Evolutionary conservation across 805 yeast species (phyloP).

Genomic region (Cyberlindnera petersonii): DNA sequence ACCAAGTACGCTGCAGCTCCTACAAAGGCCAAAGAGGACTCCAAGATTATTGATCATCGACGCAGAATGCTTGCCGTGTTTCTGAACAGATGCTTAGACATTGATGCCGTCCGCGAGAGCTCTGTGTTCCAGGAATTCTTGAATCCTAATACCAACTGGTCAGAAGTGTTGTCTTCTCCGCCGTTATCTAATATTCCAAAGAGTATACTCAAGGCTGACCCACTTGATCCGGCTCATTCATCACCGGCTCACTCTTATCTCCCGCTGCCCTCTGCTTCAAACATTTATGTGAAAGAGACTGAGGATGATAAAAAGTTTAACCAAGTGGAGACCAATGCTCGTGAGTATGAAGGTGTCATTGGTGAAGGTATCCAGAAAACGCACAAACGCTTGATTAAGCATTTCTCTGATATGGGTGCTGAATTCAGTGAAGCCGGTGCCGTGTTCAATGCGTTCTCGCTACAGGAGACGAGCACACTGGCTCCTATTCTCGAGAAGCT

Average conservation of each 20-base stretch:
- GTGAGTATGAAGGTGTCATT: slow-evolving; percentile 43
- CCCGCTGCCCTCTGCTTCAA: slow-evolving; percentile 51
- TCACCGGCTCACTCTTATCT: slow-evolving; percentile 57
- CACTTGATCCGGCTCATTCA: slow-evolving; percentile 53
- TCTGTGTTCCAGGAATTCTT: slow-evolving; percentile 71
- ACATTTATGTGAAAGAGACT: slow-evolving; percentile 23
- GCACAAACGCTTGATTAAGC: slow-evolving; percentile 50
- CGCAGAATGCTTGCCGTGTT: slow-evolving; percentile 77
- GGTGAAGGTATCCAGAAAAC: slow-evolving; percentile 50
- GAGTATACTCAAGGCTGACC: slow-evolving; percentile 54
- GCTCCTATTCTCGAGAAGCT: slow-evolving; percentile 65
- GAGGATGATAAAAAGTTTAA: slow-evolving; percentile 39
- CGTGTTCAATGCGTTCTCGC: slow-evolving; percentile 52
- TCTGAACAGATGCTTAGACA: slow-evolving; percentile 68
- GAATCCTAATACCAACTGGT: slow-evolving; percentile 89
- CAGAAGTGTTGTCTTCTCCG: slow-evolving; percentile 62
- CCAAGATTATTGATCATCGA: slow-evolving; percentile 58
- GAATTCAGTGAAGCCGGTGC: slow-evolving; percentile 75
- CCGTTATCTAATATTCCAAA: slow-evolving; percentile 52
- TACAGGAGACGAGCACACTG: slow-evolving; percentile 40
- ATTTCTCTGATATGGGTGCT: slow-evolving; percentile 48
- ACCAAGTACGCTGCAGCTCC: slow-evolving; percentile 41
- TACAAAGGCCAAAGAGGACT: slow-evolving; percentile 38
- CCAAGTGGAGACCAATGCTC: slow-evolving; percentile 39
- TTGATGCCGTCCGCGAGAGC: slow-evolving; percentile 54